Evolutionary conservation across 768 basidiomycete species (phyloP).

Genomic region (Mycena latifolia): DNA sequence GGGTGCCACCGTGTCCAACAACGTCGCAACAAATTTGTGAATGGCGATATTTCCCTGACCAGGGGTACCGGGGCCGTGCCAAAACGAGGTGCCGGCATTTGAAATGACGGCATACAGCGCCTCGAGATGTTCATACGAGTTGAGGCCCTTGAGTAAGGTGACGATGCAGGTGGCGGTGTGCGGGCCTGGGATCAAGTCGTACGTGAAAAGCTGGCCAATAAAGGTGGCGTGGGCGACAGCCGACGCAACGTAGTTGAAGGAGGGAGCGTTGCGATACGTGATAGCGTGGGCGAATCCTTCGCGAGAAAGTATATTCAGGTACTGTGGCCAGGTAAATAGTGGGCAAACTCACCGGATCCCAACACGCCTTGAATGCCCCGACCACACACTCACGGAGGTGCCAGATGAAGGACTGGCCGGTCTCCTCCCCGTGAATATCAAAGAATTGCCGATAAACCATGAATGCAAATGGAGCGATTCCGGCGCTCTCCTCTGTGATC

Average conservation of each 20-base stretch:
- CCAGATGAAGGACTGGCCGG: conserved; percentile 40
- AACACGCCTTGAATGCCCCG: conserved; percentile 40
- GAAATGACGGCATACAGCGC: conserved; percentile 38
- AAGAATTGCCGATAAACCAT: conserved; percentile 38
- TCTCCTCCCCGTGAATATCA: conserved; percentile 34
- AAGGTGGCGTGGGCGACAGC: conserved; percentile 40
- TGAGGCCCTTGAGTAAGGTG: conserved; percentile 39
- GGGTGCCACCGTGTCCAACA: conserved; percentile 33
- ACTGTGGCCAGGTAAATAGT: background rate
- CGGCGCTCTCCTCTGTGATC: conserved; percentile 18
- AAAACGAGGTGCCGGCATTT: conserved; percentile 38
- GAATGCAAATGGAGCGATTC: conserved; percentile 40
- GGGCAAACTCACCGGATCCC: conserved; percentile 42
- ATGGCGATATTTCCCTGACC: conserved; percentile 34
- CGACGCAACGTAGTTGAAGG: conserved; percentile 37
- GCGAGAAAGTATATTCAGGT: background rate
- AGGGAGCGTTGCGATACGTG: conserved; percentile 30
- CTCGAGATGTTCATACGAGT: conserved; percentile 44
- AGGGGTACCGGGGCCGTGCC: conserved; percentile 35
- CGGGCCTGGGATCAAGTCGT: conserved; percentile 36
- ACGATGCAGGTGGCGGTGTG: conserved; percentile 39
- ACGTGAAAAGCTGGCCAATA: conserved; percentile 44
- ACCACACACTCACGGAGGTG: conserved; percentile 41
- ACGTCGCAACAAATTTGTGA: conserved; percentile 34
- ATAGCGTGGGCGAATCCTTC: conserved; percentile 36